Base-by-base conservation (phyloP, 83 land plant genomes). In the Thuja plicata region DNA sequence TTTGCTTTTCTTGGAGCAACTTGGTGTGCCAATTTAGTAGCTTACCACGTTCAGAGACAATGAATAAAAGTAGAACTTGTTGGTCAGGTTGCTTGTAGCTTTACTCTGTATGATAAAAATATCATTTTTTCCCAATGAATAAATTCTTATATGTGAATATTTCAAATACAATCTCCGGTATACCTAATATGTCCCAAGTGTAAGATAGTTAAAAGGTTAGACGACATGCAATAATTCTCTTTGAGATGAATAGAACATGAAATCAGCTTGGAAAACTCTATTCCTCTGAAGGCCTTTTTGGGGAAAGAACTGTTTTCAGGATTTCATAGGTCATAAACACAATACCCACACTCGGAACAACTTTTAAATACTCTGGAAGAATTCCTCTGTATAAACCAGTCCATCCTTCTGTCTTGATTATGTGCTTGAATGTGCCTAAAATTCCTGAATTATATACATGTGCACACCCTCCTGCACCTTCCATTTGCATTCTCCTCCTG, bases 271-370 rank as follows among this genome's bases (percentile, higher is more conserved):
- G 73, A 37, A 37, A 86, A 34, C 38, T 86, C 45, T 86, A 86
- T 37, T 86, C 87, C 87, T 86, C 66, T 37, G 46, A 60, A 55
- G 62, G 46, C 87, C 73, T 60, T 40, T 13, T n/a, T n/a, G n/a
- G 74, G 35, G 92, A 89, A 52, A 94, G 87, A 86, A 92, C 84
- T 5, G 27, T 88, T 89, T 97, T 97, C 86, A 97, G 70, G 55
- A 92, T 87, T 90, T 95, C 97, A 45, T 97, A 97, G 2, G 98
- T 97, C 98, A 96, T 96, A 89, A 97, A 97, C 54, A 94, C 94
- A 86, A 97, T 97, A 45, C 96, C 95, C 3, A 97, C 97, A 88
- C 97, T 94, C 1, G 99, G 99, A 24, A 97, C 96, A 80, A 97
- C 99, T 91, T 97, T 97, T 88, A 90, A 93, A 87, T 96, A 97